Percentiles rank a stretch among this genome's conserved stretches.
Evolutionary conservation across 73 alveolate species (phyloP).

Genomic region (Strombidium stylifer): DNA sequence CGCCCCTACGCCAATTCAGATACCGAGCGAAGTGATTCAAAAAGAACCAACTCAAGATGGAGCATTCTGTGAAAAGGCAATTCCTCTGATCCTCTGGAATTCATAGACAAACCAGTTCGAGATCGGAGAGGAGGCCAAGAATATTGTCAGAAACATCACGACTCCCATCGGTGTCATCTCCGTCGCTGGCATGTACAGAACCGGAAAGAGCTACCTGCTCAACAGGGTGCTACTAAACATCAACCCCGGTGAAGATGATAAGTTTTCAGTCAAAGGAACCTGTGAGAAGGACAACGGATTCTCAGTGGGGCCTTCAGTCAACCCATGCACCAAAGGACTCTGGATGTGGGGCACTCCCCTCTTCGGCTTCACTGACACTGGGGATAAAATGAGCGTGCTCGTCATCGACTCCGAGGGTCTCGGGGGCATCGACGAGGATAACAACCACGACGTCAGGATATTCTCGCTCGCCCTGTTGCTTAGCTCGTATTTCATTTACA

Average conservation of each 20-base stretch:
- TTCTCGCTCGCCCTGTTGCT: conserved; percentile 88
- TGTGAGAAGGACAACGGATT: no score
- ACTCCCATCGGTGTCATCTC: conserved; percentile 86
- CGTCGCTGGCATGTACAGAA: conserved; percentile 94
- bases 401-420: conserved; percentile 86
- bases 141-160: conserved; percentile 34
- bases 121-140: conserved; percentile 43
- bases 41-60: no score
- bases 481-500: conserved; percentile 87
- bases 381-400: conserved; percentile 68
- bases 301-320: conserved; percentile 95
- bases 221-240: conserved; percentile 66
- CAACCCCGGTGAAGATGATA: no score
- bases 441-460: conserved; percentile 88
- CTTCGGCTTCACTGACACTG: no score
- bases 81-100: no score
- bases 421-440: conserved; percentile 91
- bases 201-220: conserved; percentile 90
- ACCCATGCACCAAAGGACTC: conserved; percentile 93
- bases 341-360: conserved; percentile 99
- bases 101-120: no score
- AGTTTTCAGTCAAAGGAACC: no score
- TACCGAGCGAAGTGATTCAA: no score
- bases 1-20: no score
- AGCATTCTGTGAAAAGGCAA: no score